Conservation (phyloP, 768 basidiomycete species). For the Rossbeevera mucosa region DNA sequence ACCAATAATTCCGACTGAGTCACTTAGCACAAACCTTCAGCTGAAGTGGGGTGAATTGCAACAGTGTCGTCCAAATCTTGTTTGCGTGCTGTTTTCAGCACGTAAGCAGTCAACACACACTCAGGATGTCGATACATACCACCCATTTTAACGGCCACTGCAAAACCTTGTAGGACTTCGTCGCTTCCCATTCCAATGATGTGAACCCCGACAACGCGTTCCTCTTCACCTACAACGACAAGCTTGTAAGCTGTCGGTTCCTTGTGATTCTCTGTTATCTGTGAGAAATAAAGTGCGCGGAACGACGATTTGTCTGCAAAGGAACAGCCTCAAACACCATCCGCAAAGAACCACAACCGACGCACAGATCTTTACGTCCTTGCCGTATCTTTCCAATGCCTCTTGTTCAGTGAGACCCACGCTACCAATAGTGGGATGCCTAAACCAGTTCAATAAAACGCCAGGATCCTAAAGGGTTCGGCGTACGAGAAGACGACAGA, state of each 20-base stretch:
- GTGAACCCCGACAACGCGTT: conserved; percentile 95
- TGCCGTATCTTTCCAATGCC: conserved; percentile 84
- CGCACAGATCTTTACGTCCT: conserved; percentile 87
- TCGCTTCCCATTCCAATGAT: conserved; percentile 90
- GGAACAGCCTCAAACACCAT: background rate
- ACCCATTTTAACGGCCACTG: conserved; percentile 97
- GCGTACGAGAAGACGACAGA: conserved; percentile 96
- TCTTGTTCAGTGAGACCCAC: conserved; percentile 93
- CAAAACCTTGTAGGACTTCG: conserved; percentile 94
- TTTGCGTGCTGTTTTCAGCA: conserved; percentile 53
- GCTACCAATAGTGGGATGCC: conserved; percentile 93
- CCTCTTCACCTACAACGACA: conserved; percentile 79
- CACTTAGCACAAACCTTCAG: conserved; percentile 56
- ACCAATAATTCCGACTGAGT: background rate
- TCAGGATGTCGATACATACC: conserved; percentile 32
- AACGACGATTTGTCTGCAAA: conserved; percentile 72
- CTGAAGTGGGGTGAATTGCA: conserved; percentile 88
- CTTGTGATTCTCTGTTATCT: conserved; percentile 86
- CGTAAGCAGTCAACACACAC: conserved; percentile 3
- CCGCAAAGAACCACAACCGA: conserved; percentile 16
- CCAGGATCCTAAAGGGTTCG: conserved; percentile 1
- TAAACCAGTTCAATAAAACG: conserved; percentile 27
- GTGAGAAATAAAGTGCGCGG: conserved; percentile 87
- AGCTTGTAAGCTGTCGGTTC: conserved; percentile 95
- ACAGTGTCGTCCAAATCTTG: conserved; percentile 82